Conservation (phyloP, 768 basidiomycete species). For the Mycena filopes region DNA sequence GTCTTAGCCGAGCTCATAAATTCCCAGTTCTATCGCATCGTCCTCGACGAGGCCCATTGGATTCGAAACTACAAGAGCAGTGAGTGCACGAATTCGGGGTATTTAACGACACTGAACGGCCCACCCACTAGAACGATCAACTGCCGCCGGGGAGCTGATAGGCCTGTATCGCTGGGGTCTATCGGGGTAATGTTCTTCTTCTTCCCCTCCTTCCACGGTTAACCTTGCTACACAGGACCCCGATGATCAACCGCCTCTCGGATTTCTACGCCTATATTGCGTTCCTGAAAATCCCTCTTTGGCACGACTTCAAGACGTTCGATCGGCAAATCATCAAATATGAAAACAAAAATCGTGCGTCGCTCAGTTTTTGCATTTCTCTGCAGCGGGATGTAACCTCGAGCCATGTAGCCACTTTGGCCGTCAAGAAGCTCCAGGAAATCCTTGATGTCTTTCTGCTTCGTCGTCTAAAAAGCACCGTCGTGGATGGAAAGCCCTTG, state of each 20-base stretch:
- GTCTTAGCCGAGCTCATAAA: not conserved
- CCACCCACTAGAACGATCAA: not conserved
- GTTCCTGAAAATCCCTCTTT: conserved; percentile 1
- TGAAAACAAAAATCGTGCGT: conserved; percentile 1
- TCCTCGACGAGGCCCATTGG: conserved; percentile 4
- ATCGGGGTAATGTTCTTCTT: not conserved
- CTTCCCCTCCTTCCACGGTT: not conserved
- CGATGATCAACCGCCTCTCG: conserved; percentile 1
- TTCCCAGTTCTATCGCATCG: not conserved
- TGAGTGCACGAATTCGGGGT: not conserved
- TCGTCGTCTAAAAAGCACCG: not conserved
- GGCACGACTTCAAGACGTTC: not conserved
- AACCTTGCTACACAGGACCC: not conserved
- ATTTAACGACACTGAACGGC: not conserved
- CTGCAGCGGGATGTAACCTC: not conserved
- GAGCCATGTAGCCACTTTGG: not conserved
- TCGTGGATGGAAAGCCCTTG: not conserved
- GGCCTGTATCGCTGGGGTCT: not conserved
- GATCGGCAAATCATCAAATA: not conserved
- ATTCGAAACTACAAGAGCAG: not conserved
- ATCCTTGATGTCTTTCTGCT: not conserved
- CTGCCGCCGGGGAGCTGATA: not conserved
- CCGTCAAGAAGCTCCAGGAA: not conserved
- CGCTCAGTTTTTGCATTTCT: not conserved
- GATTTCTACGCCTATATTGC: not conserved